Evolutionary conservation across 192 early-diverging fungal genomes (phyloP).

Genomic region (Rhizophagus clarus): DNA sequence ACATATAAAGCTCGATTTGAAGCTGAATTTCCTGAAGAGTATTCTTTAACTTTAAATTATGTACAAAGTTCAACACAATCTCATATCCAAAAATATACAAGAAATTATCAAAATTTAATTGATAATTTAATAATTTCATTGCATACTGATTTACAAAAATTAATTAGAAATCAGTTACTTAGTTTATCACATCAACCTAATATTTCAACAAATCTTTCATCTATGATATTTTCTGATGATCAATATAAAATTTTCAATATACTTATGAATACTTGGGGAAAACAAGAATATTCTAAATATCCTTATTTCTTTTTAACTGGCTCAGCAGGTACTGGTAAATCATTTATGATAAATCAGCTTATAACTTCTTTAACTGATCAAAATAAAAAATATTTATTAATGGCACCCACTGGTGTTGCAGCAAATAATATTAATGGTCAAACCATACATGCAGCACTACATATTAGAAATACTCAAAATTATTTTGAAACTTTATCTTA

Average conservation of each 20-base stretch:
- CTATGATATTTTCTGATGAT: background rate
- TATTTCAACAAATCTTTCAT: too few species aligned
- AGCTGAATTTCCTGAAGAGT: too few species aligned
- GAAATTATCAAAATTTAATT: too few species aligned
- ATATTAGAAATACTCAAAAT: background rate
- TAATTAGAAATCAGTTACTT: too few species aligned
- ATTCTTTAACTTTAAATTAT: too few species aligned
- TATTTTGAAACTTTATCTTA: background rate
- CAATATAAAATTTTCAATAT: slow-evolving; percentile 1
- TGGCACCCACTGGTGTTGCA: background rate
- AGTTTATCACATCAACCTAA: too few species aligned
- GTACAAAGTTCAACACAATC: too few species aligned
- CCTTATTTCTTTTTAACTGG: slow-evolving; percentile 19
- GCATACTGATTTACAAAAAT: too few species aligned
- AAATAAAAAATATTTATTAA: background rate
- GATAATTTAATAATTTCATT: too few species aligned
- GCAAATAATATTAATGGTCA: background rate
- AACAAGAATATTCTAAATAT: background rate
- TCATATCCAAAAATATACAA: too few species aligned
- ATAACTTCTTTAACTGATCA: background rate
- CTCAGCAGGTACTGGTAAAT: background rate
- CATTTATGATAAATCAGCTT: slow-evolving; percentile 4
- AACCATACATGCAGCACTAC: background rate
- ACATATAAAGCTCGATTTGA: too few species aligned
- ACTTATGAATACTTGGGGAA: background rate